Evolutionary conservation across 768 basidiomycete genomes (phyloP).

Genomic region (Xerocomellus chrysenteron): DNA sequence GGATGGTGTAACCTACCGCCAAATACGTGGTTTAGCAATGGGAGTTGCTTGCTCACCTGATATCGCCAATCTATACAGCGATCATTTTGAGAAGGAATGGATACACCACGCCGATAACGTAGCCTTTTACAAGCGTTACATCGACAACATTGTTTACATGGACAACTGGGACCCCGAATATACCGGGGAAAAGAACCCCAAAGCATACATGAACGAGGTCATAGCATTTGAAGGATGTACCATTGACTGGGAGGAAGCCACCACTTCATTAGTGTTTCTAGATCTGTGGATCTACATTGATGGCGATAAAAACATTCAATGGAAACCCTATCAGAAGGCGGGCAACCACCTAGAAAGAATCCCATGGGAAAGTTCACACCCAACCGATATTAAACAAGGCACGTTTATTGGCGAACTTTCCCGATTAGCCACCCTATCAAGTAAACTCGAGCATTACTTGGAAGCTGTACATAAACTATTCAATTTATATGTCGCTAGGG

Average conservation of each 20-base stretch:
- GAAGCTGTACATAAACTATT: neutral
- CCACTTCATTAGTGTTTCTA: neutral
- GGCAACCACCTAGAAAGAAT: neutral
- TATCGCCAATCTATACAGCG: neutral
- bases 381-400: neutral
- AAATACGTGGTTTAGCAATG: neutral
- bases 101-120: neutral
- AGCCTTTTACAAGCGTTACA: neutral
- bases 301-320: neutral
- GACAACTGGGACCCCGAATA: too few relatives aligned
- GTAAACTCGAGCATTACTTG: neutral
- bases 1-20: neutral
- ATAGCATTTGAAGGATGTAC: neutral
- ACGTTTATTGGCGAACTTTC: neutral
- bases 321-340: neutral
- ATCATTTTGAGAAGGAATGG: neutral
- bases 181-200: too few relatives aligned
- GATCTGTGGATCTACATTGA: neutral
- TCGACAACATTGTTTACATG: neutral
- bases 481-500: neutral
- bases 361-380: neutral
- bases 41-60: neutral
- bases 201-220: too few relatives aligned
- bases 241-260: neutral
- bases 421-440: neutral